Evolutionary conservation across 202 grass and related monocot species (phyloP).

Genomic region (Panicum virgatum): DNA sequence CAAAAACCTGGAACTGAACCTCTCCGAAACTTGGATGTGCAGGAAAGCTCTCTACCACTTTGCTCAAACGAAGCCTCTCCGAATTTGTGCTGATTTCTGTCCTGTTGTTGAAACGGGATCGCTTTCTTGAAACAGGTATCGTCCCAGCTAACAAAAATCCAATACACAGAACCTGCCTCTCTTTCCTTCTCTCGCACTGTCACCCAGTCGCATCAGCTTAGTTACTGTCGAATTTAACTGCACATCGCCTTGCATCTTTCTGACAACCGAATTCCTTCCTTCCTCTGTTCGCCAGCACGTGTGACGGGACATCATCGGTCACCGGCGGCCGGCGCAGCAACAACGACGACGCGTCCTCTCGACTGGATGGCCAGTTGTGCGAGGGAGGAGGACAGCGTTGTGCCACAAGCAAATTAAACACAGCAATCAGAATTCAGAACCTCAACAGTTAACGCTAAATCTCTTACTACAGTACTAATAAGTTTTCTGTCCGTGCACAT

Average conservation of each 20-base stretch:
- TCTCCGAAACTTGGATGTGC: background rate
- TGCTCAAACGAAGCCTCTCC: background rate
- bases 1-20: background rate
- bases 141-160: background rate
- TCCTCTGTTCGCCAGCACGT: background rate
- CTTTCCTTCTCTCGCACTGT: background rate
- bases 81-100: background rate
- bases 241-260: background rate
- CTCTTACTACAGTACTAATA: background rate
- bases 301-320: background rate
- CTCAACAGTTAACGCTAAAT: background rate
- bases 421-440: background rate
- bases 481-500: background rate
- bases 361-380: too few species aligned
- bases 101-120: background rate
- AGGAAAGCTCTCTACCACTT: too few species aligned
- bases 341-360: background rate
- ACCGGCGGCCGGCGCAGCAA: background rate
- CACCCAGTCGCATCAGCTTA: background rate
- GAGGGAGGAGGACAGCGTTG: background rate
- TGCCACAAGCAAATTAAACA: background rate
- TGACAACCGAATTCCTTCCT: background rate
- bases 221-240: background rate
- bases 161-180: background rate
- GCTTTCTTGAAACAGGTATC: background rate